A percentile compares a stretch with the other conserved stretches of the same genome.
These are phyloP conservation scores for Aspergillus bombycis DNA, from an alignment of 2,329 filamentous ascomycete genomes.

Conservation along the genomic window DNA sequence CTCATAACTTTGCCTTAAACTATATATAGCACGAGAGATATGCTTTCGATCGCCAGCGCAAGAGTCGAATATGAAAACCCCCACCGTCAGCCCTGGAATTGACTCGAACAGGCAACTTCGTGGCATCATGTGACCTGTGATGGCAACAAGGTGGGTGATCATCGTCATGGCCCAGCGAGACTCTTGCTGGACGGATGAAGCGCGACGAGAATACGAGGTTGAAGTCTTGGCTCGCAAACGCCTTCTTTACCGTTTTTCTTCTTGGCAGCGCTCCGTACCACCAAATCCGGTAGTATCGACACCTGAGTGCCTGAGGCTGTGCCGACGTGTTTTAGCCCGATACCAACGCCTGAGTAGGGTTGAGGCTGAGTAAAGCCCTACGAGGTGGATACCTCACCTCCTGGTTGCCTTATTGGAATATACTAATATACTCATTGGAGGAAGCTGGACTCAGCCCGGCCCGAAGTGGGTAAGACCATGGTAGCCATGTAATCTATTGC, in stretches of 20 bases:
- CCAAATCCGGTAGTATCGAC: neutral
- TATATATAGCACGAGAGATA: neutral
- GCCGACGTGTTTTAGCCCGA: neutral
- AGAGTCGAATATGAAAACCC: neutral
- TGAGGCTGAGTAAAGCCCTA: neutral
- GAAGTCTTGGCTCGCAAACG: neutral
- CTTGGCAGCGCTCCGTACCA: neutral
- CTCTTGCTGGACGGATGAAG: neutral
- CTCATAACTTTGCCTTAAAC: neutral
- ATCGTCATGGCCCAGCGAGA: neutral
- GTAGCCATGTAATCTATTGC: neutral
- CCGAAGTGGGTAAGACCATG: neutral
- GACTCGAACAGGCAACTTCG: neutral
- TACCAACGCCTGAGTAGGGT: neutral
- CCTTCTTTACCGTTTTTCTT: neutral
- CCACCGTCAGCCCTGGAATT: neutral
- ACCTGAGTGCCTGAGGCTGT: neutral
- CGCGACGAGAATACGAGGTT: neutral
- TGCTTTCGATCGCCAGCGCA: neutral
- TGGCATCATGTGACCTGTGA: neutral
- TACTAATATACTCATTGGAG: neutral
- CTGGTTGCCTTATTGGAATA: neutral
- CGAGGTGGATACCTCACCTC: neutral
- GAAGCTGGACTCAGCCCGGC: neutral
- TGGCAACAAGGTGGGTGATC: neutral